Percentiles rank a stretch among this genome's conserved stretches.
Evolutionary conservation across 257 asterid species (phyloP).

Genomic region (Osmanthus fragrans): DNA sequence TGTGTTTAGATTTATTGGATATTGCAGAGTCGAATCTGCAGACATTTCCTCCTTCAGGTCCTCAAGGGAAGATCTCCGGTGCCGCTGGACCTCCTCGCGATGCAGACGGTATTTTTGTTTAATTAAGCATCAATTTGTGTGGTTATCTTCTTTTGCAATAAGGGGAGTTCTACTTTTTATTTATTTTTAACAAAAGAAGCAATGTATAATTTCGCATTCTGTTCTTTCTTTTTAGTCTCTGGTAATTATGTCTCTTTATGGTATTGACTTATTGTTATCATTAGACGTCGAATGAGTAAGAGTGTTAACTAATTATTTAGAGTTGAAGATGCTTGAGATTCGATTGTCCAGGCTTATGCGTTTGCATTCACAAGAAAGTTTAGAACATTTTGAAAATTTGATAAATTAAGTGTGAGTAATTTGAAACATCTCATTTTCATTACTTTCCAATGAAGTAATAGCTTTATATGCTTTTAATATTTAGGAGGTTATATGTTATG

Average conservation of each 20-base stretch:
- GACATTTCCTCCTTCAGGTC: slow-evolving; percentile 80
- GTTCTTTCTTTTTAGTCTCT: background rate
- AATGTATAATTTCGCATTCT: background rate
- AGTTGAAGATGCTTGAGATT: background rate
- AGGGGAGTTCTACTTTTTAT: slow-evolving; percentile 5
- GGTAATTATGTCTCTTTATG: background rate
- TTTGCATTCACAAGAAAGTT: background rate
- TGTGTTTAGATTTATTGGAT: slow-evolving; percentile 13
- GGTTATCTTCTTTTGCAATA: background rate
- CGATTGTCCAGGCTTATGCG: background rate
- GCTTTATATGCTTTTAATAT: too few species aligned
- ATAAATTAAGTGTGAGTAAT: background rate
- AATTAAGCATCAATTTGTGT: background rate
- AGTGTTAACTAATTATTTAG: background rate
- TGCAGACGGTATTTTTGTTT: slow-evolving; percentile 69
- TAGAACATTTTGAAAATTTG: background rate
- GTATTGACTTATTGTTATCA: background rate
- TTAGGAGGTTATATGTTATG: background rate
- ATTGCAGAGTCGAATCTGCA: slow-evolving; percentile 82
- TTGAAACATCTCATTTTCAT: background rate
- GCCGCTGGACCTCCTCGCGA: slow-evolving; percentile 90
- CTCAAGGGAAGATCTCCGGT: slow-evolving; percentile 85
- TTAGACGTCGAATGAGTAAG: background rate
- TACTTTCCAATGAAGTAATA: too few species aligned
- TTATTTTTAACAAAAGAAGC: background rate